Conservation (phyloP, 225 moss, liverwort and hornwort species). For the Bryoerythrophyllum caledonicum region DNA sequence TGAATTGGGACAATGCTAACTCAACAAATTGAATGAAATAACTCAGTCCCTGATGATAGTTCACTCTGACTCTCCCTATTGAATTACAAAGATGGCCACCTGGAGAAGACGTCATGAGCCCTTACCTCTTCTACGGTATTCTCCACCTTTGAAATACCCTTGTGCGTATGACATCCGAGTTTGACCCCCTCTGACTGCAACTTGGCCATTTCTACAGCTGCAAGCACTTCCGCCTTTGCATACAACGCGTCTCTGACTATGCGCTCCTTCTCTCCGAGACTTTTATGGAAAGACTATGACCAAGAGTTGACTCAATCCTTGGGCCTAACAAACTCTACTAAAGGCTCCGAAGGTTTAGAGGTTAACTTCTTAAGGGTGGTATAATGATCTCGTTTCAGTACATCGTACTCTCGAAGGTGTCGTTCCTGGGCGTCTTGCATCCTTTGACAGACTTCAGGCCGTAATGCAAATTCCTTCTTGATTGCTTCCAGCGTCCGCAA, state of each 20-base stretch:
- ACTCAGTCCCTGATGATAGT: too few species aligned
- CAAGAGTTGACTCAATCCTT: neutral
- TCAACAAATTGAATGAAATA: too few species aligned
- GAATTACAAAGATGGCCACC: neutral
- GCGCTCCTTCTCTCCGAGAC: neutral
- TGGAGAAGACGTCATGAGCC: neutral
- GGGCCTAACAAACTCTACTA: neutral
- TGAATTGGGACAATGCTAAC: too few species aligned
- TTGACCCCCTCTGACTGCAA: neutral
- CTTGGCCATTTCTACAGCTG: neutral
- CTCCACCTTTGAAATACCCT: constrained; percentile 9
- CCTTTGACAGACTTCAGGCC: neutral
- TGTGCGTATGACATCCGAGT: neutral
- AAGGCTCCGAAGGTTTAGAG: neutral
- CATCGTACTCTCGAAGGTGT: neutral
- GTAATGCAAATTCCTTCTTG: neutral
- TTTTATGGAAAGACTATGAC: neutral
- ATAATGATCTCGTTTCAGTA: neutral
- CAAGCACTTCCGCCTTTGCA: constrained; percentile 17
- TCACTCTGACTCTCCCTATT: neutral
- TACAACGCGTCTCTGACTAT: neutral
- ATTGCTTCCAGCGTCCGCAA: neutral
- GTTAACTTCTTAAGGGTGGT: neutral
- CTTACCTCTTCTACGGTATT: neutral
- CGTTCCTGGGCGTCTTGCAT: neutral